Conservation (phyloP, 495 filamentous ascomycete genomes). For the Penicillium ucsense region DNA sequence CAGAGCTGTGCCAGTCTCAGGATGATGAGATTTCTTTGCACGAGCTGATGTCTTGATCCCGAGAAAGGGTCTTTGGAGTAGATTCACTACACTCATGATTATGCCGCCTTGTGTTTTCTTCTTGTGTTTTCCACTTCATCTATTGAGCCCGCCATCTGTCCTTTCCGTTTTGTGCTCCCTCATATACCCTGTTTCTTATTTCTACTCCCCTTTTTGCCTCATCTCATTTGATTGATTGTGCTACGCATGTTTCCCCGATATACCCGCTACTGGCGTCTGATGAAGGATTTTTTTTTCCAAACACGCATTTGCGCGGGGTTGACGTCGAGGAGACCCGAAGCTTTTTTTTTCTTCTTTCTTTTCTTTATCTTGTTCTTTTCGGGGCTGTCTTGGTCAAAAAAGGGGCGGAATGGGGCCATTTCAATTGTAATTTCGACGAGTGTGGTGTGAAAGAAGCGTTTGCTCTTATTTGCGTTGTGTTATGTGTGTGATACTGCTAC, state of each 20-base stretch:
- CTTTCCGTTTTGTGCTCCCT: conserved; percentile 2
- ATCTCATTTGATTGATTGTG: not conserved
- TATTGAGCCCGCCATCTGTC: not conserved
- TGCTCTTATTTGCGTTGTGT: too few species aligned
- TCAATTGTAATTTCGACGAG: too few species aligned
- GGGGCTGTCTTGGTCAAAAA: conserved; percentile 6
- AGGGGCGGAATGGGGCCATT: not conserved
- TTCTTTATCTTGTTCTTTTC: not conserved
- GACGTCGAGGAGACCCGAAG: not conserved
- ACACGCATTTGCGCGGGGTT: conserved; percentile 9
- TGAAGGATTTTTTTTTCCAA: conserved; percentile 8
- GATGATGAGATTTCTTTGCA: conserved; percentile 32
- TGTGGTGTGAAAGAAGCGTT: too few species aligned
- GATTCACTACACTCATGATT: too few species aligned
- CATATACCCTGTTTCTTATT: conserved; percentile 4
- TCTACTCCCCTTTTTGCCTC: conserved; percentile 4
- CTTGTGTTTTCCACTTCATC: too few species aligned
- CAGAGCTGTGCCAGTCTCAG: conserved; percentile 21
- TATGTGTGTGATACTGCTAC: too few species aligned
- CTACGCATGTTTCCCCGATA: conserved; percentile 10
- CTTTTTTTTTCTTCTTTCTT: not conserved
- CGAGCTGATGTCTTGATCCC: conserved; percentile 29
- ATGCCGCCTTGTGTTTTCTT: too few species aligned
- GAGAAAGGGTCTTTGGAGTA: not conserved
- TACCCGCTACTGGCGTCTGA: conserved; percentile 17